Evolutionary conservation across 1,284 basidiomycete species (phyloP).

Genomic region (Blastosporella zonata): DNA sequence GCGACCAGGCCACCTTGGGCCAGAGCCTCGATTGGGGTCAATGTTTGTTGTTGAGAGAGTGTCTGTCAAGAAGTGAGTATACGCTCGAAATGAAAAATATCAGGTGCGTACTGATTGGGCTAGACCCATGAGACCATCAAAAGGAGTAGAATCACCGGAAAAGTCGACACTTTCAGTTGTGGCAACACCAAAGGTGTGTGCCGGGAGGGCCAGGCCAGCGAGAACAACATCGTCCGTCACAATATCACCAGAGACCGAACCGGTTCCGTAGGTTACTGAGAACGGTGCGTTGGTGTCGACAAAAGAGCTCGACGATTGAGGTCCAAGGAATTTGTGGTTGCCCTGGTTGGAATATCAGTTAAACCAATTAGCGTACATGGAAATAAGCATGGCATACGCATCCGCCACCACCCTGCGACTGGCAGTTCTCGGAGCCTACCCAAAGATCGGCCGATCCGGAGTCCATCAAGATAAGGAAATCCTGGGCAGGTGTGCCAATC

Average conservation of each 20-base stretch:
- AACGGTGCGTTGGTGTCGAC: slow-evolving; percentile 53
- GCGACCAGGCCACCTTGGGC: slow-evolving; percentile 57
- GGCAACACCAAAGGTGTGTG: slow-evolving; percentile 75
- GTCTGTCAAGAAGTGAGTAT: slow-evolving; percentile 30
- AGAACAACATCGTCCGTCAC: slow-evolving; percentile 67
- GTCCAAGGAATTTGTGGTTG: slow-evolving; percentile 68
- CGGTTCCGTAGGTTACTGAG: slow-evolving; percentile 76
- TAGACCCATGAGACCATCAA: slow-evolving; percentile 86
- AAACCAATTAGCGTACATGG: slow-evolving; percentile 17
- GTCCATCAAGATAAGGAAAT: slow-evolving; percentile 81
- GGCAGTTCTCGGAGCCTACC: slow-evolving; percentile 64
- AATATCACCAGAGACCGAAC: slow-evolving; percentile 65
- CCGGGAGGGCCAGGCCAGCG: slow-evolving; percentile 59
- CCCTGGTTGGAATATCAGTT: slow-evolving; percentile 35
- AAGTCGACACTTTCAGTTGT: slow-evolving; percentile 65
- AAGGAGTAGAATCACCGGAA: slow-evolving; percentile 47
- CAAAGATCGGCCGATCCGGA: slow-evolving; percentile 86
- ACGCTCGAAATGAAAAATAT: not conserved
- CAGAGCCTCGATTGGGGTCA: slow-evolving; percentile 77
- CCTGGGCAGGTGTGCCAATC: slow-evolving; percentile 72
- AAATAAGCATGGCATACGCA: slow-evolving; percentile 41
- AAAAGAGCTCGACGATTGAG: slow-evolving; percentile 65
- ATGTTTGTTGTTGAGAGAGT: slow-evolving; percentile 63
- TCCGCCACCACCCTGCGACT: slow-evolving; percentile 39
- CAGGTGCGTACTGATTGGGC: slow-evolving; percentile 58